Evolutionary conservation across 176 grass and related monocot genomes (phyloP).

Genomic region (Bromus sterilis): DNA sequence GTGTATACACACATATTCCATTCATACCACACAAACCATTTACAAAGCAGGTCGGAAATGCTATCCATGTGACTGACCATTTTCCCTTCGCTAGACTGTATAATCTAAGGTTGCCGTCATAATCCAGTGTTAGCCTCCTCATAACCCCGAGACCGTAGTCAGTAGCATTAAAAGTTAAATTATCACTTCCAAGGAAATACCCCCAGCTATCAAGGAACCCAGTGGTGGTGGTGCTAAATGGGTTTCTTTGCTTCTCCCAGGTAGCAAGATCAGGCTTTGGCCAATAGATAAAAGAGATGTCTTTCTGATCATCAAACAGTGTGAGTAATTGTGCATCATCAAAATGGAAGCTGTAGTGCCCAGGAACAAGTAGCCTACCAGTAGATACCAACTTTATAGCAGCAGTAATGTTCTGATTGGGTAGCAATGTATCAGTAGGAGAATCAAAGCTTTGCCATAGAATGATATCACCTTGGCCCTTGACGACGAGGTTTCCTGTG

Average conservation of each 20-base stretch:
- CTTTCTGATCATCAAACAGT: conserved; percentile 21
- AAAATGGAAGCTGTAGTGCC: conserved; percentile 35
- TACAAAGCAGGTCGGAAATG: conserved; percentile 3
- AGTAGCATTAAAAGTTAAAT: background rate
- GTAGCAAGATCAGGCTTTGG: background rate
- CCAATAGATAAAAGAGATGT: conserved; percentile 38
- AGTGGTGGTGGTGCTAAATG: background rate
- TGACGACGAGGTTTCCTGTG: conserved; percentile 25
- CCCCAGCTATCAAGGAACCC: conserved; percentile 17
- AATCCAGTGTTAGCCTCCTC: conserved; percentile 33
- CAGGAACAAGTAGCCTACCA: conserved; percentile 1
- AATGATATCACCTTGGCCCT: conserved; percentile 12
- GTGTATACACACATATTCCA: conserved; percentile 38
- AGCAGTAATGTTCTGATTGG: conserved; percentile 23
- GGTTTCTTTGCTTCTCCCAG: background rate
- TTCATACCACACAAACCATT: conserved; percentile 46
- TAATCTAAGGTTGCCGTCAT: conserved; percentile 39
- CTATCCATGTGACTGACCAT: conserved; percentile 49
- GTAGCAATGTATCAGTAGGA: conserved; percentile 34
- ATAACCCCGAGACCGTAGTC: conserved; percentile 21
- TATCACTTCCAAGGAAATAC: conserved; percentile 23
- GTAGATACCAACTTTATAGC: conserved; percentile 21
- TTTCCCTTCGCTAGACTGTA: conserved; percentile 14
- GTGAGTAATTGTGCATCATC: conserved; percentile 14
- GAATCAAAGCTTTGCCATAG: conserved; percentile 39